Percentiles rank a stretch among this genome's conserved stretches.
phyloP scores from a whole-genome alignment of 1,284 basidiomycete genomes.

The Naganishia cerealis region DNA sequence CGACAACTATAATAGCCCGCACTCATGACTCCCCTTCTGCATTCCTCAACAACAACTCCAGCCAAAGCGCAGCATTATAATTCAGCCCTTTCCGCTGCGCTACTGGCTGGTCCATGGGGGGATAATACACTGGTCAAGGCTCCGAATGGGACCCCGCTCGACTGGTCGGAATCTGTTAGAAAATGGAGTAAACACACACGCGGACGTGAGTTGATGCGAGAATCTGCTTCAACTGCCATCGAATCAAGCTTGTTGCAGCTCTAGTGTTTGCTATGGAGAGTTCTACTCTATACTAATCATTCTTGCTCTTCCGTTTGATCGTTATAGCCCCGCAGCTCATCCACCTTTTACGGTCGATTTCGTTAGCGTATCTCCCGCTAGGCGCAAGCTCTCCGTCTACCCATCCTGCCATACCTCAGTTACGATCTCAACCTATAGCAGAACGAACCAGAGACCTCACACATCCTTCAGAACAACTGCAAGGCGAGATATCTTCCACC shows the following conservation, averaged over 20 bases:
- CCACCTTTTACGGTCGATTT: constrained; percentile 48
- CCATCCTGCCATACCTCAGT: constrained; percentile 38
- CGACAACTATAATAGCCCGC: constrained; percentile 35
- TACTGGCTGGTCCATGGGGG: constrained; percentile 51
- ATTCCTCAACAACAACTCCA: constrained; percentile 30
- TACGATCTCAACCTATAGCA: constrained; percentile 28
- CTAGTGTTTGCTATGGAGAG: constrained; percentile 16
- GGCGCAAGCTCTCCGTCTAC: constrained; percentile 35
- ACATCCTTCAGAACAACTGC: neutral
- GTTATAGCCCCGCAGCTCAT: constrained; percentile 51
- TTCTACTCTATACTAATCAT: neutral
- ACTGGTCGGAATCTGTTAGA: constrained; percentile 76
- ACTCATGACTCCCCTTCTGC: constrained; percentile 51
- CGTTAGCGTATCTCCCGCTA: constrained; percentile 46
- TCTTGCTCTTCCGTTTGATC: neutral
- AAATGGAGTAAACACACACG: constrained; percentile 85
- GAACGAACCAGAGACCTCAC: constrained; percentile 10
- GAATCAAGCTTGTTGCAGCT: neutral
- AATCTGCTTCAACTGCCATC: constrained; percentile 10
- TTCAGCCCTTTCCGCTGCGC: constrained; percentile 43
- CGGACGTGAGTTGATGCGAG: constrained; percentile 46
- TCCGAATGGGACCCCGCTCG: constrained; percentile 61
- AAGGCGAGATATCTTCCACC: neutral
- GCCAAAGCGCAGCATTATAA: constrained; percentile 52
- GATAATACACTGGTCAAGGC: constrained; percentile 62